phyloP scores from a whole-genome alignment of 306 rosid genomes.

The Prunus kanzakura region DNA sequence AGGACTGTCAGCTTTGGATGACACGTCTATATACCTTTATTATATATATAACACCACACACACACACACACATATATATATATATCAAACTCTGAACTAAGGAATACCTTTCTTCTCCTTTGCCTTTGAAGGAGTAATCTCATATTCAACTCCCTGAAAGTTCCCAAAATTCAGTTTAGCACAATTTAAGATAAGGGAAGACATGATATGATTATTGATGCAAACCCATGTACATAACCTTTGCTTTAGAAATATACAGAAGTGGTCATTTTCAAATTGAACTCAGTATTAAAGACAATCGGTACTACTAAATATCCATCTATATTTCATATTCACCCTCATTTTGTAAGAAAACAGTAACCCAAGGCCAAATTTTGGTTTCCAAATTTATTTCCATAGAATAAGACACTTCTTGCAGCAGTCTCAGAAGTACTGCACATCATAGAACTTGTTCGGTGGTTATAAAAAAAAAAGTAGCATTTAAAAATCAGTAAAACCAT shows the following conservation, averaged over 20 bases:
- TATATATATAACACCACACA: too few species aligned
- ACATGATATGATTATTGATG: conserved; percentile 1
- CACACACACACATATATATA: too few species aligned
- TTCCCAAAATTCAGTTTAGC: conserved; percentile 11
- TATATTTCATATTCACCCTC: neutral
- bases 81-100: neutral
- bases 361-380: neutral
- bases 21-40: too few species aligned
- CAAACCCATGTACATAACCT: neutral
- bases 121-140: conserved; percentile 34
- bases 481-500: neutral
- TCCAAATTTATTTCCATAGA: neutral
- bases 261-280: neutral
- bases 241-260: neutral
- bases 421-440: neutral
- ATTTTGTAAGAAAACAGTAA: neutral
- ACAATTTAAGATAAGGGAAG: conserved; percentile 7
- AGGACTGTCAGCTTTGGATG: too few species aligned
- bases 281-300: neutral
- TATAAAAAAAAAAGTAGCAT: neutral
- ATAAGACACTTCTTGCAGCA: neutral
- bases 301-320: neutral
- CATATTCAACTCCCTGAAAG: conserved; percentile 57
- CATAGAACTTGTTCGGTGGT: neutral
- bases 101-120: conserved; percentile 61